Percentiles rank a stretch among this genome's conserved stretches.
Conservation (phyloP, 176 grass and related monocot species). For the Chloris gayana region DNA sequence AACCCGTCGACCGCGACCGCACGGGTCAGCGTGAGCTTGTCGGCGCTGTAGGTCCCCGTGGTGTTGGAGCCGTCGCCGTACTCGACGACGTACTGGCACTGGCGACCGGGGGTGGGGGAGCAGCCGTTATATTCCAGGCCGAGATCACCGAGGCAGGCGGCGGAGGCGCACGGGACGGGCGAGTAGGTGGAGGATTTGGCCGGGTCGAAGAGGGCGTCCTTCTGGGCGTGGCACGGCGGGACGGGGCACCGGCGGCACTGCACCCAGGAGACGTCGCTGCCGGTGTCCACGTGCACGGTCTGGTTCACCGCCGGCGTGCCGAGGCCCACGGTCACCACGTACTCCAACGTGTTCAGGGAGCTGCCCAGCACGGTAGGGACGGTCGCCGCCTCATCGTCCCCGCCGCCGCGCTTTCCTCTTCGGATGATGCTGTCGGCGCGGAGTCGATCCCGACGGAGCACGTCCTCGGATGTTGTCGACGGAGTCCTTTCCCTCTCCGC, state of each 20-base stretch:
- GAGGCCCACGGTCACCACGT: constrained; percentile 50
- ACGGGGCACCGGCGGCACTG: constrained; percentile 57
- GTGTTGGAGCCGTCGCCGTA: constrained; percentile 73
- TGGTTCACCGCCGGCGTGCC: constrained; percentile 47
- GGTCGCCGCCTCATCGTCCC: constrained; percentile 1
- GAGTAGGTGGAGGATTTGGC: constrained; percentile 53
- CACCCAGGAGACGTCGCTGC: constrained; percentile 75
- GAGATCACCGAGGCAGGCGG: constrained; percentile 27
- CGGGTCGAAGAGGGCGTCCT: constrained; percentile 57
- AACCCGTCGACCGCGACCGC: constrained; percentile 24
- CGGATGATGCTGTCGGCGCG: constrained; percentile 23
- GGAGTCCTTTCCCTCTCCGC: neutral
- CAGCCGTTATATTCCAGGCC: constrained; percentile 30
- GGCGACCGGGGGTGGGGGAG: neutral
- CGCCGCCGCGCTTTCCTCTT: too few species aligned
- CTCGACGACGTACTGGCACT: constrained; percentile 58
- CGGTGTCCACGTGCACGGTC: constrained; percentile 66
- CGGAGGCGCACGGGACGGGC: constrained; percentile 54
- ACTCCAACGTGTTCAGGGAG: constrained; percentile 44
- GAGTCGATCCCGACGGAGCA: constrained; percentile 53
- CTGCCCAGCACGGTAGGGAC: constrained; percentile 34
- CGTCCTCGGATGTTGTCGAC: constrained; percentile 24
- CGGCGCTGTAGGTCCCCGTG: constrained; percentile 54
- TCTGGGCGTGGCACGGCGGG: constrained; percentile 43
- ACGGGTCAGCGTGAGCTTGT: constrained; percentile 41